Conservation (phyloP, 495 filamentous ascomycete genomes). For the Penicillium chermesinum region DNA sequence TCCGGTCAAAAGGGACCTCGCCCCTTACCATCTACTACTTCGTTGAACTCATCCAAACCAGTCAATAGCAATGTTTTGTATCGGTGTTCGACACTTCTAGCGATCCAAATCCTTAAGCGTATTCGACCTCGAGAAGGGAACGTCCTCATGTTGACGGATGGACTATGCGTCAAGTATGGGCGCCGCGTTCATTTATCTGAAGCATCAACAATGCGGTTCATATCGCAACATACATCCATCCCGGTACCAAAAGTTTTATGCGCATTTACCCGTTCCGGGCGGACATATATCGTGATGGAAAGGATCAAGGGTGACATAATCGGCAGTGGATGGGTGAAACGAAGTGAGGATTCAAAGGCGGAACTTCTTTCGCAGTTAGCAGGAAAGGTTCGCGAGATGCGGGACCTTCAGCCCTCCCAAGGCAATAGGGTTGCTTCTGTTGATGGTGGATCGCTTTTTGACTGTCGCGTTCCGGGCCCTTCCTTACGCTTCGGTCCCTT, state of each 20-base stretch:
- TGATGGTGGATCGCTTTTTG: constrained; percentile 38
- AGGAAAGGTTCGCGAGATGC: constrained; percentile 37
- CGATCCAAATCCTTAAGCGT: constrained; percentile 20
- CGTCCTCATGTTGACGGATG: constrained; percentile 31
- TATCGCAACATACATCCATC: constrained; percentile 43
- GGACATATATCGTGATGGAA: constrained; percentile 48
- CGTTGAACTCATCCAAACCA: constrained; percentile 12
- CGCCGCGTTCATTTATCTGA: constrained; percentile 37
- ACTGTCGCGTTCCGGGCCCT: constrained; percentile 29
- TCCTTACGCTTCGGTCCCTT: constrained; percentile 40
- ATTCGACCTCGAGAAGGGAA: constrained; percentile 18
- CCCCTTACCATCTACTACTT: constrained; percentile 4
- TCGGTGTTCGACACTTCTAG: constrained; percentile 23
- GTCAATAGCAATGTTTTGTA: constrained; percentile 15
- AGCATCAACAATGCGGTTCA: constrained; percentile 44
- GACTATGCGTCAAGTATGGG: constrained; percentile 41
- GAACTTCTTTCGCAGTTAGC: constrained; percentile 43
- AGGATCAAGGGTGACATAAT: constrained; percentile 36
- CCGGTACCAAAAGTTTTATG: constrained; percentile 49
- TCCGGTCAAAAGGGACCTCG: constrained; percentile 2
- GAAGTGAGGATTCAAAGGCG: constrained; percentile 34
- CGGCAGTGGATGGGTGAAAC: constrained; percentile 24
- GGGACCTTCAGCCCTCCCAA: constrained; percentile 30
- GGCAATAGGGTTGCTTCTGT: constrained; percentile 33
- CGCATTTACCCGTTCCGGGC: constrained; percentile 33